Conservation (phyloP, 169 alveolate species). For the Eimeria brunetti region DNA sequence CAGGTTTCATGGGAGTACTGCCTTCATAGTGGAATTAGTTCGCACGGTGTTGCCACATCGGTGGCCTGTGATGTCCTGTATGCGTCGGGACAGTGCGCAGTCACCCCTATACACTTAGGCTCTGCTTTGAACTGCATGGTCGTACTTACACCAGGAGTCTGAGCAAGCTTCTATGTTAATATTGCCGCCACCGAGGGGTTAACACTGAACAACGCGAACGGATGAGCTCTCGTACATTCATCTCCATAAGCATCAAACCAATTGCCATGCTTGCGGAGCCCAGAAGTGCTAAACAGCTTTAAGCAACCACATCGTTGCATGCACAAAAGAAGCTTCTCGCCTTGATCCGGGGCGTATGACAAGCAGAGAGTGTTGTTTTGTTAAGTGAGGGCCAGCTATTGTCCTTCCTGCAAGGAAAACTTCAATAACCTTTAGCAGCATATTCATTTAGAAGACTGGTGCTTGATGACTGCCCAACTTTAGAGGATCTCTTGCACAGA, state of each 20-base stretch:
- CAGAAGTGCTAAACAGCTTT: background rate
- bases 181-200: background rate
- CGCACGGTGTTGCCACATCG: background rate
- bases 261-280: background rate
- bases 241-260: background rate
- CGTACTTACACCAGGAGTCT: background rate
- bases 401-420: background rate
- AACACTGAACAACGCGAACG: background rate
- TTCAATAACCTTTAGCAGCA: background rate
- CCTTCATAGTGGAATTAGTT: background rate
- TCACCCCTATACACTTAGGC: background rate
- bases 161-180: background rate
- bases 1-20: background rate
- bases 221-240: background rate
- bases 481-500: background rate
- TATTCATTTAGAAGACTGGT: background rate
- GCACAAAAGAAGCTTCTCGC: too few relatives aligned
- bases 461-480: background rate
- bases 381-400: too few relatives aligned
- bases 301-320: too few relatives aligned
- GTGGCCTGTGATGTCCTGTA: background rate
- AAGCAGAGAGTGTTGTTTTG: too few relatives aligned
- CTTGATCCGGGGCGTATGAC: too few relatives aligned
- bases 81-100: background rate
- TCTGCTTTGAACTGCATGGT: background rate